Conservation (phyloP, 2,329 filamentous ascomycete species). For the Cercospora sp. region DNA sequence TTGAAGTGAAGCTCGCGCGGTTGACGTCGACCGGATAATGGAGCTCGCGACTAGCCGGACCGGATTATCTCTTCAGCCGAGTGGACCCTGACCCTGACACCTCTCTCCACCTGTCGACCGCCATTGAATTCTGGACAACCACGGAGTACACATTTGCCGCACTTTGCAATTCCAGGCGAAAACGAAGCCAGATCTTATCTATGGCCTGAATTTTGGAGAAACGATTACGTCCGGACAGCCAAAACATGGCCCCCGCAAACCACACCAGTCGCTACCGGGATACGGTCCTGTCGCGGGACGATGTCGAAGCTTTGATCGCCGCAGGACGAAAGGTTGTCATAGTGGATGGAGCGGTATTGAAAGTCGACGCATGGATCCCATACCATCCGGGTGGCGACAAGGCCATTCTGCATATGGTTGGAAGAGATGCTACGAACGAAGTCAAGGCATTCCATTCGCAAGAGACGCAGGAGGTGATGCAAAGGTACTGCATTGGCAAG, state of each 20-base stretch:
- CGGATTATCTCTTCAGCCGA: neutral
- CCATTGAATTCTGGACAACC: neutral
- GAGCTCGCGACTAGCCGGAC: slow-evolving; percentile 4
- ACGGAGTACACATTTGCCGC: neutral
- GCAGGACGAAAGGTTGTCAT: slow-evolving; percentile 79
- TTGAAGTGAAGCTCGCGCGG: slow-evolving; percentile 12
- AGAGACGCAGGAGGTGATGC: slow-evolving; percentile 75
- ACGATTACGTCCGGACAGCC: neutral
- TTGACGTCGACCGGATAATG: neutral
- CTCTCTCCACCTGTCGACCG: neutral
- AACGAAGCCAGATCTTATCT: neutral
- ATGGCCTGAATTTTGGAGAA: neutral
- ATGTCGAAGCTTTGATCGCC: slow-evolving; percentile 78
- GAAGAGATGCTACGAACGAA: slow-evolving; percentile 74
- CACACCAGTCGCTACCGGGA: slow-evolving; percentile 30
- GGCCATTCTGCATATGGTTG: slow-evolving; percentile 86
- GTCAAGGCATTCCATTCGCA: slow-evolving; percentile 89
- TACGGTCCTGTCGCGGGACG: slow-evolving; percentile 31
- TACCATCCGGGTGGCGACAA: slow-evolving; percentile 93
- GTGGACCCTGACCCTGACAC: neutral
- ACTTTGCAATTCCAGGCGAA: neutral
- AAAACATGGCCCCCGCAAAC: slow-evolving; percentile 25
- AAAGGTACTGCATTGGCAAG: slow-evolving; percentile 77
- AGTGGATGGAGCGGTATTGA: slow-evolving; percentile 76
- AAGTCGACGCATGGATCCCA: slow-evolving; percentile 81